These are phyloP conservation scores for Cylindrotheca closterium DNA, from an alignment of 108 stramenopile genomes.

Conservation along the genomic window DNA sequence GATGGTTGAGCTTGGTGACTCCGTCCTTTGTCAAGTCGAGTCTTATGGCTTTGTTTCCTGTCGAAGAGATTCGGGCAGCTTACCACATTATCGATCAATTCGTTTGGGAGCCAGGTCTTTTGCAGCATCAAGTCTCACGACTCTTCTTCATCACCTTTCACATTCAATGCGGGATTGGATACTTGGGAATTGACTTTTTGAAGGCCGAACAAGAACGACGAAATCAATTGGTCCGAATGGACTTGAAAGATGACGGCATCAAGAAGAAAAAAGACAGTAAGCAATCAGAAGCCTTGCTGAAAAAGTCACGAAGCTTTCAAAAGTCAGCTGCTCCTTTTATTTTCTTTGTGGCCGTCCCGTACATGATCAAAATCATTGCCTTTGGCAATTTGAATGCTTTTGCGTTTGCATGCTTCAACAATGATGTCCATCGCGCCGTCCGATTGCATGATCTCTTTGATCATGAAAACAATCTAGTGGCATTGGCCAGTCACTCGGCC, in stretches of 20 bases:
- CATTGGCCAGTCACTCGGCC: slow-evolving; percentile 70
- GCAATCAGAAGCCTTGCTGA: slow-evolving; percentile 2
- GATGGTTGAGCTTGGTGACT: slow-evolving; percentile 15
- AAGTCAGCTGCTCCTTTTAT: slow-evolving; percentile 77
- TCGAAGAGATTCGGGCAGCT: slow-evolving; percentile 53
- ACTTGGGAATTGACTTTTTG: slow-evolving; percentile 81
- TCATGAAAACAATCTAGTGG: slow-evolving; percentile 66
- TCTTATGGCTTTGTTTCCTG: slow-evolving; percentile 59
- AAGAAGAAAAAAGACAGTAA: not conserved
- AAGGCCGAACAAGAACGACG: slow-evolving; percentile 71
- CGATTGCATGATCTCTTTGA: slow-evolving; percentile 81
- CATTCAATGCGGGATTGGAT: slow-evolving; percentile 85
- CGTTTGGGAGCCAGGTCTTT: slow-evolving; percentile 32
- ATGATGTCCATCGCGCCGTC: slow-evolving; percentile 77
- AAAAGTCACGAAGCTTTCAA: slow-evolving; percentile 63
- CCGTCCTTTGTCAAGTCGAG: slow-evolving; percentile 24
- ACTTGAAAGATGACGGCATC: slow-evolving; percentile 26
- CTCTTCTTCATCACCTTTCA: slow-evolving; percentile 87
- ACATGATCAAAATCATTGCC: slow-evolving; percentile 83
- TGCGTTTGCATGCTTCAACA: slow-evolving; percentile 67
- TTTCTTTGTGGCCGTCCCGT: slow-evolving; percentile 72
- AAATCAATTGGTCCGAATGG: slow-evolving; percentile 81
- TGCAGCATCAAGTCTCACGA: slow-evolving; percentile 55
- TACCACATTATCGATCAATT: slow-evolving; percentile 66
- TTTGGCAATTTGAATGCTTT: slow-evolving; percentile 83